Evolutionary conservation across 139 green algal species (phyloP), one percentile per base, ranked within the genome.

Genomic region (Auxenochlorella pyrenoidosa): DNA sequence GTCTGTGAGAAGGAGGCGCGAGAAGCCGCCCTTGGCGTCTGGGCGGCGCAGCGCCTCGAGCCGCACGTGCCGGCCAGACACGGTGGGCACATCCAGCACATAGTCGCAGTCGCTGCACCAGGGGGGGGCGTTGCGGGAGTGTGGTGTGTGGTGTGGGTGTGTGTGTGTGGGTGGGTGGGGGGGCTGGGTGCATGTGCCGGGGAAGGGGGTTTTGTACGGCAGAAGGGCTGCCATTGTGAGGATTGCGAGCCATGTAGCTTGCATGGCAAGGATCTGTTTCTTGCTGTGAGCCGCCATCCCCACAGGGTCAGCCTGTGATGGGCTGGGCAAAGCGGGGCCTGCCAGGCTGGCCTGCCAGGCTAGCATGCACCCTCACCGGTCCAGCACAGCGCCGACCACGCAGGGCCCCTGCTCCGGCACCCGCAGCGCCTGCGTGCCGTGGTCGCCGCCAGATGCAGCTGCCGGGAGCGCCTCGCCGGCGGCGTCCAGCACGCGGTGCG

Each of bases 51-150:
- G 60, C 15, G 89, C 60, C 81, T 92, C 86, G 28, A 94, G 85
- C n/a, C 88, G 70, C 16, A 79, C 88, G 79, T 94, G 88, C 16
- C 76, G 44, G 24, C 82, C 88, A 19, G 90, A 93, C 32, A 92
- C 79, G 12, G 36, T 84, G 47, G 91, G 85, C 22, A 81, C 41
- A 36, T 93, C 85, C 54, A 94, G 26, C 32, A 93, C 70, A 21
- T 88, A 68, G 65, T 94, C 91, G 43, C 80, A 82, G 36, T 87
- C 83, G 0, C 78, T 51, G 70, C 63, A 66, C 47, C 47, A 54
- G 47, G 47, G 47, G 47, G 6, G 47, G 47, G 47, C n/a, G n/a
- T n/a, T n/a, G n/a, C n/a, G n/a, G n/a, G n/a, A n/a, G n/a, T n/a
- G n/a, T n/a, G 47, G 8, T 18, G 47, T 10, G 10, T 54, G 47